Evolutionary conservation across 2,329 filamentous ascomycete species (phyloP), one percentile per base, ranked within the genome.

Genomic region (Aspergillus uvarum): DNA sequence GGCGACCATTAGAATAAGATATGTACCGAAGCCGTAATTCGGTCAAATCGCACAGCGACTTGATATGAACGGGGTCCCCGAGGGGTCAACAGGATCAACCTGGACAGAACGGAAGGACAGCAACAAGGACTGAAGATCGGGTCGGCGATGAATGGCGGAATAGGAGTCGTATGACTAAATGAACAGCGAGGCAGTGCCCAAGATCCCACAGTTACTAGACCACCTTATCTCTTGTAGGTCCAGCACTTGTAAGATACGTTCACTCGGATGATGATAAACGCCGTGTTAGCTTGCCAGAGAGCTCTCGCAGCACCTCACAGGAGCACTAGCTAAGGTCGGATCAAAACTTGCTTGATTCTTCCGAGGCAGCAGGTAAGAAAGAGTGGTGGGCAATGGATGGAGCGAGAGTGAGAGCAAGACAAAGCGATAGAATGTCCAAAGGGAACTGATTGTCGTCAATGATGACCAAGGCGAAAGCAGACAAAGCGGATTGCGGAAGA

Each of bases 71-170:
- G 58, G 59, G 51, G 47, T 16, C 49, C 47, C 50, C 56, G 35
- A 58, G 47, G 56, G 54, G 48, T 14, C n/a, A 42, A 65, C 70
- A 72, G 69, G 70, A 58, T 72, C 70, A 72, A 72, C 70, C 70
- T 65, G 64, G 52, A 47, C 56, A 56, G 54, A 67, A 66, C 47
- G 50, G 32, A 67, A 65, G 32, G 59, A 48, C 14, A 32, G 26
- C 4, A 24, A 50, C 26, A 47, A 48, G 29, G 49, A 52, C 14
- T 29, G 26, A 22, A 44, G 26, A 26, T 22, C 31, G 5, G 51
- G 38, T 48, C 22, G 21, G 51, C 32, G 31, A 57, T 49, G 19
- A 29, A 51, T 21, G n/a, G 32, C 10, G 10, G 16, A 22, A n/a
- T 7, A 19, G 38, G 38, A 16, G 38, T 44, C 38, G 19, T 44